Evolutionary conservation across 345 rosid genomes (phyloP).

Genomic region (Cardamine occulta): DNA sequence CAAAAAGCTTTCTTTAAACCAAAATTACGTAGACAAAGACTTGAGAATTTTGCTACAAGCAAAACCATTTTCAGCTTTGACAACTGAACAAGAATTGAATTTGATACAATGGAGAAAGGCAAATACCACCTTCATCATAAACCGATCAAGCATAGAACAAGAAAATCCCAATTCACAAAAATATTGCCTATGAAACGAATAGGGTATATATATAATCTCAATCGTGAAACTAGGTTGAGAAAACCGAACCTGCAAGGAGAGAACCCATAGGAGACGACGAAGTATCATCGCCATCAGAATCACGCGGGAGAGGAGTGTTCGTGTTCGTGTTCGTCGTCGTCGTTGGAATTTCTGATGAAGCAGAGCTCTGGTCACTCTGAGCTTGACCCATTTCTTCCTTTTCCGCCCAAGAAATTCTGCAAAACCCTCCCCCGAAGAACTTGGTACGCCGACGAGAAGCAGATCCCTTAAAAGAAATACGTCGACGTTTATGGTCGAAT

Average conservation of each 20-base stretch:
- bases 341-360: slow-evolving; percentile 15
- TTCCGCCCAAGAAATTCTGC: background rate
- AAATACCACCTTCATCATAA: background rate
- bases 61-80: background rate
- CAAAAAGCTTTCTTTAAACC: background rate
- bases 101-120: background rate
- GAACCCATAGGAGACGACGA: slow-evolving; percentile 57
- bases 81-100: background rate
- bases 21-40: slow-evolving; percentile 21
- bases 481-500: background rate
- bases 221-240: slow-evolving; percentile 15
- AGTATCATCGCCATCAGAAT: slow-evolving; percentile 19
- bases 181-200: background rate
- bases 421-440: background rate
- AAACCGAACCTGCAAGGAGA: slow-evolving; percentile 56
- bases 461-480: background rate
- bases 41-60: background rate
- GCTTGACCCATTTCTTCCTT: slow-evolving; percentile 58
- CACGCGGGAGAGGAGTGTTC: slow-evolving; percentile 21
- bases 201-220: background rate
- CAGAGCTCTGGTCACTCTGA: slow-evolving; percentile 45
- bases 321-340: background rate
- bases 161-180: background rate
- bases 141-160: slow-evolving; percentile 1
- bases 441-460: slow-evolving; percentile 22